Evolutionary conservation across 208 protist species (phyloP).

Genomic region (Acanthamoeba castellanii): DNA sequence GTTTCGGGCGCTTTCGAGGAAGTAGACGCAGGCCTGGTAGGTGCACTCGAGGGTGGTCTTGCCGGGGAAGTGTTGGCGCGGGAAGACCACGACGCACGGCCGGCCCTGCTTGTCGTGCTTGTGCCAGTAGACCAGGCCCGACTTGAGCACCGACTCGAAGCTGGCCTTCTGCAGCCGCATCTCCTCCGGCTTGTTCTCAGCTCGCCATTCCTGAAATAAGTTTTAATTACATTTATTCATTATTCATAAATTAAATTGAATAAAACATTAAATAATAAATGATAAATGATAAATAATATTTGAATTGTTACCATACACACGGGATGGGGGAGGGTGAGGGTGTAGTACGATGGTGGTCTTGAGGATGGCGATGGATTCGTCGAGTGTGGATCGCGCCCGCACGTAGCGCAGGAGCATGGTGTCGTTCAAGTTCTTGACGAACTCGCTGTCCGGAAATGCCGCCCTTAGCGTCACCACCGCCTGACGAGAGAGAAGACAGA

Average conservation of each 20-base stretch:
- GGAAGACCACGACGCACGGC: not conserved
- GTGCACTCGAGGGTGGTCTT: not conserved
- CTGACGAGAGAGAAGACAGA: not conserved
- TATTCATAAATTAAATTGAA: too few relatives aligned
- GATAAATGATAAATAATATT: too few relatives aligned
- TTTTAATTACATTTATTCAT: too few relatives aligned
- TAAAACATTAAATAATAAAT: too few relatives aligned
- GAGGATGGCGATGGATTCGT: conserved; percentile 36
- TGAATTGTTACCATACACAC: too few relatives aligned
- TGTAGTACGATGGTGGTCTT: conserved; percentile 29
- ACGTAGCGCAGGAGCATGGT: not conserved
- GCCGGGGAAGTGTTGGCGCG: not conserved
- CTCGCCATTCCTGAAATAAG: not conserved
- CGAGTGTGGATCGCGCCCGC: not conserved
- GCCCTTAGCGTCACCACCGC: not conserved
- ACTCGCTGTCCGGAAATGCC: conserved; percentile 16
- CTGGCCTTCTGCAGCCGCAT: not conserved
- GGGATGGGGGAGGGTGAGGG: not conserved
- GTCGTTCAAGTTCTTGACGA: not conserved
- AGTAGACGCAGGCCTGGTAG: conserved; percentile 8
- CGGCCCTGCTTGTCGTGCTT: conserved; percentile 46
- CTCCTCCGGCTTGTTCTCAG: not conserved
- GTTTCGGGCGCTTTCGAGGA: not conserved
- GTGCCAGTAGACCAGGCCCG: conserved; percentile 4
- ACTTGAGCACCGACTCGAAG: not conserved